Conservation (phyloP, 768 basidiomycete genomes). For the Dacryopinax spathularia region DNA sequence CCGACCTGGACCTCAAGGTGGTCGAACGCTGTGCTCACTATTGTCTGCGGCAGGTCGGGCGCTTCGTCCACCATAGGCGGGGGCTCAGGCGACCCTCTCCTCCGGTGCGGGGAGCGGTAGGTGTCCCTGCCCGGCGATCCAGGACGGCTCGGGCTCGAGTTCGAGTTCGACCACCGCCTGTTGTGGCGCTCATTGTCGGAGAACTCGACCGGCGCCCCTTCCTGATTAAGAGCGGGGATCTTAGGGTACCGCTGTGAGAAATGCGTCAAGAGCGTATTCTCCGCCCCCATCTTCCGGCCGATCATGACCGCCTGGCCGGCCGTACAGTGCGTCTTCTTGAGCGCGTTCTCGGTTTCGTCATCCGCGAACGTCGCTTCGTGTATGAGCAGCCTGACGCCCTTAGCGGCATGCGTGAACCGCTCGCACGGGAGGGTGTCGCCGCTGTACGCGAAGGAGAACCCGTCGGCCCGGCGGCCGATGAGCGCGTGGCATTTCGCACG, state of each 20-base stretch:
- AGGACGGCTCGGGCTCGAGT: background rate
- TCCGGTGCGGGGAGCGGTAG: slow-evolving; percentile 6
- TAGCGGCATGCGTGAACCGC: slow-evolving; percentile 48
- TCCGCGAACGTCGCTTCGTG: slow-evolving; percentile 92
- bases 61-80: background rate
- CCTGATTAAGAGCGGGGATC: slow-evolving; percentile 41
- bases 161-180: background rate
- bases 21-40: slow-evolving; percentile 71
- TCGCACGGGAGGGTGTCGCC: slow-evolving; percentile 77
- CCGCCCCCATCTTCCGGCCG: slow-evolving; percentile 69
- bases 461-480: slow-evolving; percentile 50
- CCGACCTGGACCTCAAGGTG: slow-evolving; percentile 54
- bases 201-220: slow-evolving; percentile 2
- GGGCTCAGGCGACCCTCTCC: no score
- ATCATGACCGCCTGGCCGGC: slow-evolving; percentile 75
- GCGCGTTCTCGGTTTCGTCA: slow-evolving; percentile 59
- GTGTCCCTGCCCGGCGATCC: slow-evolving; percentile 16
- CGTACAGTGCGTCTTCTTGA: slow-evolving; percentile 73
- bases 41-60: slow-evolving; percentile 24
- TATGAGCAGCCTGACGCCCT: slow-evolving; percentile 63
- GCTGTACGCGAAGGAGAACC: slow-evolving; percentile 39
- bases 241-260: slow-evolving; percentile 92
- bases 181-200: no score
- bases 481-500: slow-evolving; percentile 57
- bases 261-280: slow-evolving; percentile 80